Evolutionary conservation across 2,329 filamentous ascomycete genomes (phyloP), one percentile per base, ranked within the genome.

Genomic region (Monosporascus sp.): DNA sequence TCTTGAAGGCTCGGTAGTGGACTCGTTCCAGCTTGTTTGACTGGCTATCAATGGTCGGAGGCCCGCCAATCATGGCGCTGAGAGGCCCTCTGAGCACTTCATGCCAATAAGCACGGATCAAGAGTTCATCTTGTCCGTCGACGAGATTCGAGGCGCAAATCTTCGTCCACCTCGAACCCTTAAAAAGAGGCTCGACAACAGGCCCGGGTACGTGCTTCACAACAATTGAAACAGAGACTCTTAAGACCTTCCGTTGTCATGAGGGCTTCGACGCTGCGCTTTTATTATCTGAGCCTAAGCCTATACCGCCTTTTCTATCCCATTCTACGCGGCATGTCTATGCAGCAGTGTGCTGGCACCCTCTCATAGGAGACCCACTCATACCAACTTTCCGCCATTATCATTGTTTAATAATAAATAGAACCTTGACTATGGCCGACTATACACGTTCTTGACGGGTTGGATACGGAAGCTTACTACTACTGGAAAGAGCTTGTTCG

Each of bases 271-370:
- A 46, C 24, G 43, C 43, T 27, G 43, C 14, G 24, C 43, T 46
- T 46, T 46, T 46, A 46, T 46, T 53, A 51, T 54, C 48, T 55
- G 53, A 55, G 56, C 60, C 58, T 59, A 48, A 59, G 57, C 58
- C 60, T 64, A 68, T 68, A 67, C 65, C 65, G 65, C 66, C 64
- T 63, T 68, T 67, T 68, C 55, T 52, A 50, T 59, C 55, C 59
- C 60, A 61, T 62, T 56, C 61, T 59, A 61, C 60, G 58, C 61
- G 60, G 61, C 57, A 60, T 58, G 55, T 63, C 62, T 59, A 68
- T 69, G 66, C 66, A 68, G 5, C 58, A 66, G 63, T 69, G 66
- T 66, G 65, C 58, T 68, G 66, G 63, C 63, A 65, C 58, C 61
- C 63, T 62, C 63, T 60, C 58, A 68, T 64, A 63, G 64, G 65